These are phyloP conservation scores for Alternaria tenuissima DNA, from an alignment of 2,329 filamentous ascomycete species.

Conservation along the genomic window DNA sequence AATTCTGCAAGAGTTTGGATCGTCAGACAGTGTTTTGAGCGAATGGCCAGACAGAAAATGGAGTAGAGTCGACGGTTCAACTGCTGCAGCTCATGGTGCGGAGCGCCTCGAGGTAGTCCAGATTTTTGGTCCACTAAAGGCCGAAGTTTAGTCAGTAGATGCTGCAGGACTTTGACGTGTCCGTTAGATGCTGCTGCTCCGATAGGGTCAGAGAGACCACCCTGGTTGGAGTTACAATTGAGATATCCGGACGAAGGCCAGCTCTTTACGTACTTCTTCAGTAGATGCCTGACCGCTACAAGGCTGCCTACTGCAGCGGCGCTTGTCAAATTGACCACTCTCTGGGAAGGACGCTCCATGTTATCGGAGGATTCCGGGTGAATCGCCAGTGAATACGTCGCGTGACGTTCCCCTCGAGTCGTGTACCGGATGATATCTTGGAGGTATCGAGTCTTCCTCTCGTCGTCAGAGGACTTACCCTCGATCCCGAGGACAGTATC, in stretches of 20 bases:
- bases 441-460: background rate
- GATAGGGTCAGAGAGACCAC: too few species aligned
- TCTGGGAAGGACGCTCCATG: background rate
- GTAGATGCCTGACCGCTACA: background rate
- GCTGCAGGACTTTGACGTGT: too few species aligned
- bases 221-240: background rate
- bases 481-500: background rate
- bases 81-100: too few species aligned
- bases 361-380: rapidly evolving
- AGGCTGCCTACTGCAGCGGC: background rate
- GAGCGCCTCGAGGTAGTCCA: background rate
- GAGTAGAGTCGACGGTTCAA: background rate
- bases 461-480: background rate
- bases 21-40: background rate
- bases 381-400: background rate
- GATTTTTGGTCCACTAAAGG: too few species aligned
- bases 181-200: too few species aligned
- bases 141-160: too few species aligned
- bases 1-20: background rate
- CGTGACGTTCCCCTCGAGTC: background rate
- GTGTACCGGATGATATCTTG: background rate
- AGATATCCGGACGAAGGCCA: background rate
- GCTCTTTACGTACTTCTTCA: background rate
- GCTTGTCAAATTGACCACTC: background rate
- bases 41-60: background rate